These are phyloP conservation scores for Talaromyces sp. DNA, from an alignment of 2,329 filamentous ascomycete species.

Conservation along the genomic window DNA sequence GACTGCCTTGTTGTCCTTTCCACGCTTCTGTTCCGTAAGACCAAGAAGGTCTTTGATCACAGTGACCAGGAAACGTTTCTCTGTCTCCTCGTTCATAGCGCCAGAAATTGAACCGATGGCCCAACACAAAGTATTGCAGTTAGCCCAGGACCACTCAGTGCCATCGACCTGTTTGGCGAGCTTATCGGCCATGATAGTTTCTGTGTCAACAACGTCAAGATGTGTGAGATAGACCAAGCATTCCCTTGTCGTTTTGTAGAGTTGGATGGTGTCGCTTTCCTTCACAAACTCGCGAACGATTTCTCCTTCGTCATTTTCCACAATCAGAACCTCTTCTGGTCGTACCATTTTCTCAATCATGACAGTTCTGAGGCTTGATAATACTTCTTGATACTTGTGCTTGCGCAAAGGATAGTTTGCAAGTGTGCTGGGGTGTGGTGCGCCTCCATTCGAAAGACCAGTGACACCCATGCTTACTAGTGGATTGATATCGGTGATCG, in stretches of 20 bases:
- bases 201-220: slow-evolving; percentile 93
- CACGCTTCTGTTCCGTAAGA: slow-evolving; percentile 97
- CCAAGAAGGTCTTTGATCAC: slow-evolving; percentile 98
- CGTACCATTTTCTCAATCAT: slow-evolving; percentile 99
- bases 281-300: slow-evolving; percentile 99
- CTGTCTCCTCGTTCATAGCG: slow-evolving; percentile 98
- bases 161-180: slow-evolving; percentile 92
- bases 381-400: slow-evolving; percentile 93
- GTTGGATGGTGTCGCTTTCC: slow-evolving; percentile 96
- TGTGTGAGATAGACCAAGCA: slow-evolving; percentile 97
- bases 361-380: slow-evolving; percentile 89
- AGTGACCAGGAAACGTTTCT: slow-evolving; percentile 96
- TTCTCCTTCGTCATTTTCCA: slow-evolving; percentile 99
- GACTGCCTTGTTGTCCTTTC: slow-evolving; percentile 98
- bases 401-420: slow-evolving; percentile 91
- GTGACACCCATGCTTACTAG: slow-evolving; percentile 73
- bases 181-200: slow-evolving; percentile 99
- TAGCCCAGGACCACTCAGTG: slow-evolving; percentile 97
- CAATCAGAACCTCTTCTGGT: slow-evolving; percentile 94
- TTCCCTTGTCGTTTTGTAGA: slow-evolving; percentile 98
- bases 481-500: slow-evolving; percentile 88
- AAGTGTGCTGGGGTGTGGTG: slow-evolving; percentile 78
- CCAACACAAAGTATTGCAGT: slow-evolving; percentile 99
- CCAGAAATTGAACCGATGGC: slow-evolving; percentile 97
- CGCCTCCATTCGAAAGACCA: slow-evolving; percentile 72